Evolutionary conservation across 73 alveolate genomes (phyloP).

Genomic region (Uronychia setigera): DNA sequence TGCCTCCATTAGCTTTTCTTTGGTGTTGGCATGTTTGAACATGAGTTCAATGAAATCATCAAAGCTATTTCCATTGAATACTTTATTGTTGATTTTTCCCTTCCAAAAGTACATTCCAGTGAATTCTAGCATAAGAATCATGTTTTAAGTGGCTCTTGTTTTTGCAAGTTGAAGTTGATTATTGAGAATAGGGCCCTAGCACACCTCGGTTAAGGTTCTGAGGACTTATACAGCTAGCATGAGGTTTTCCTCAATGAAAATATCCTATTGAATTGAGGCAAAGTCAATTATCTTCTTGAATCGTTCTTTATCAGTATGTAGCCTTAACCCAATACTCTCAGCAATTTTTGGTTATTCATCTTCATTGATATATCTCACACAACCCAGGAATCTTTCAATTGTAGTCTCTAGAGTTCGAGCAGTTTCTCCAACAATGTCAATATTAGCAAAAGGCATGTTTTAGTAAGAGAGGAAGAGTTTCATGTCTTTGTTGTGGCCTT

Average conservation of each 20-base stretch:
- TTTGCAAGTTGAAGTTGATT: not conserved
- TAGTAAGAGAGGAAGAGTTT: not conserved
- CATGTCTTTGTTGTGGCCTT: constrained; percentile 10
- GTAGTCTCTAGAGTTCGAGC: not conserved
- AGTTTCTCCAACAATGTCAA: not conserved
- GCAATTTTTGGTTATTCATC: not conserved
- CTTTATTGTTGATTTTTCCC: not conserved
- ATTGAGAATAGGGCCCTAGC: constrained; percentile 1
- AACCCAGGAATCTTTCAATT: not conserved
- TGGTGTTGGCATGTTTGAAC: not conserved
- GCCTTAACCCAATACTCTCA: not conserved
- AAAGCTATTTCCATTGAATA: not conserved
- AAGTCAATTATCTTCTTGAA: constrained; percentile 1
- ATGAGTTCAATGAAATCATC: not conserved
- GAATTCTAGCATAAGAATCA: not conserved
- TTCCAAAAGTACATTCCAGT: constrained; percentile 9
- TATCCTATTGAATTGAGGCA: not conserved
- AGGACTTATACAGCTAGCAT: not conserved
- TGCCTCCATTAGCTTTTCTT: not conserved
- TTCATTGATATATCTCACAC: not conserved
- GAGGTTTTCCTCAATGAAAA: not conserved
- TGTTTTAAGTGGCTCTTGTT: not conserved
- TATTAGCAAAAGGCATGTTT: constrained; percentile 9
- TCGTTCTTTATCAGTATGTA: not conserved
- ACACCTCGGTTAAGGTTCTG: constrained; percentile 4